Evolutionary conservation across 2,329 filamentous ascomycete genomes (phyloP), one percentile per base, ranked within the genome.

Genomic region (Aspergillus sp.): DNA sequence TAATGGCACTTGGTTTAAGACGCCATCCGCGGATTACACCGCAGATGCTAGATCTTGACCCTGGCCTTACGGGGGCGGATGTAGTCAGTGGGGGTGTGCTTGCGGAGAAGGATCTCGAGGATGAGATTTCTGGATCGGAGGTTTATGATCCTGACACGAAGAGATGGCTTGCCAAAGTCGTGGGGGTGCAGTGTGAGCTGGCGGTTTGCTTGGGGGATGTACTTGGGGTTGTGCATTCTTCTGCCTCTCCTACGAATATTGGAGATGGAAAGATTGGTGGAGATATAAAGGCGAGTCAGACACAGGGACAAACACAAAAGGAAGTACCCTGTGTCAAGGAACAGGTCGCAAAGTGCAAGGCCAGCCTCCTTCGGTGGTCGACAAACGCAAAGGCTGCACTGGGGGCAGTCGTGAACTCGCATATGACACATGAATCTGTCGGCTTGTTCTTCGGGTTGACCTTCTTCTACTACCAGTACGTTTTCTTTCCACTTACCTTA

Each of bases 101-200:
- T 6, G 47, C 35, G 4, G 53, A 56, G 24, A 15, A 14, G 5
- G 53, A 56, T 27, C 35, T 56, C 8, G 45, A 56, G 12, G 45
- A 56, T 12, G 53, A 56, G 19, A 50, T 56, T 9, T 21, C 24
- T n/a, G 33, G 40, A 9, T 56, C 53, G 15, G 53, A 56, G 35
- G 53, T 56, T n/a, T 56, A 56, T 35, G 53, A 56, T 4, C 6
- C 53, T 2, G 35, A 56, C 6, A 44, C 53, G n/a, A 56, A 56
- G 27, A 23, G 45, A 2, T 27, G 50, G 5, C 45, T 56, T 2
- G 53, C 24, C 1, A 19, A 37, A 11, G 53, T 56, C 0, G 21
- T 56, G 3, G 44, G 40, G 11, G 15, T 50, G 15, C 53, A 56
- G 31, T 56, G 53, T 19, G 53, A 50, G 35, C 17, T 56, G 12